Base-by-base conservation (phyloP, 345 rosid species). In the Gynandropsis gynandra region DNA sequence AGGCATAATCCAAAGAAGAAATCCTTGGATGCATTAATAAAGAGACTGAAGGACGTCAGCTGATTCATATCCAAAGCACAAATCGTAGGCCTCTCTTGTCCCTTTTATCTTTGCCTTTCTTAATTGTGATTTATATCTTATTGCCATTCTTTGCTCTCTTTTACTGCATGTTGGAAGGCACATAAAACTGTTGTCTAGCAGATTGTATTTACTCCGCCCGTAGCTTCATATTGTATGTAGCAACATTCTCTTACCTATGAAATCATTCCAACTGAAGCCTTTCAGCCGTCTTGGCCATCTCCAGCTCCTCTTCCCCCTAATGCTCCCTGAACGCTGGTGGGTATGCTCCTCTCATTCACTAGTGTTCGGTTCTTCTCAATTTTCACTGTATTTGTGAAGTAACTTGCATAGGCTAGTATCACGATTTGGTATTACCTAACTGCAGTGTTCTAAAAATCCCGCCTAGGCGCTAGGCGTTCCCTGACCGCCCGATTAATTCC, bases 1-100 rank as follows among this genome's bases (percentile, higher is more conserved):
- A 79, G 70, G 75, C 87, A 75, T 67, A 92, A 88, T 50, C 82
- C 97, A 0, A 92, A 85, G 75, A 88, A 82, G 79, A 88, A 92
- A 71, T 92, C 98, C 5, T 72, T 92, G 58, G 97, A 92, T 67
- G 59, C 86, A 9, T 72, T 87, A 68, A 92, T 92, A 54, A 92
- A 77, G 75, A 76, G 87, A 67, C 87, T 92, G 70, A 88, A 69
- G 77, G 97, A 92, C 33, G 94, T 70, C 51, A 92, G 71, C 87
- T 92, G 72, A 77, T 74, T 51, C 36, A 4, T 8, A 13, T 24
- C 29, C 4, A 56, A 62, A 46, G 56, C 58, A 45, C 57, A 58
- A 61, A 24, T 66, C 64, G 74, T 59, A 52, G 59, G 60, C 57
- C 46, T 51, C 45, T 69, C 50, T 44, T 52, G 53, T 59, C 31